Evolutionary conservation across 495 filamentous ascomycete genomes (phyloP).

Genomic region (Podospora fimiseda): DNA sequence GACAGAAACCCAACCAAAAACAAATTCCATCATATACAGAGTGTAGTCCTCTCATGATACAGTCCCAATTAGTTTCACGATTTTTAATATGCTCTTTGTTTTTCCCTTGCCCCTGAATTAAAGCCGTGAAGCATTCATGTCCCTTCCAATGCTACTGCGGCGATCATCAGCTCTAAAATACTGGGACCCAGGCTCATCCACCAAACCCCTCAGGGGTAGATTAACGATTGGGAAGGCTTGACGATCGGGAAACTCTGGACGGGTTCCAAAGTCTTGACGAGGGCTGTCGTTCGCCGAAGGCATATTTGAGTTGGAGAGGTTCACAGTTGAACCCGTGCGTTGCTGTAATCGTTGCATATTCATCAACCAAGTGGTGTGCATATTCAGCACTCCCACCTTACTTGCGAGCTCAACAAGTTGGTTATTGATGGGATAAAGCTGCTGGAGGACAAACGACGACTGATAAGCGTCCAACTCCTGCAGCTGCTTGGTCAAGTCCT

Average conservation of each 20-base stretch:
- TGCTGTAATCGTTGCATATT: slow-evolving; percentile 27
- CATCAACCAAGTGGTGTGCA: slow-evolving; percentile 53
- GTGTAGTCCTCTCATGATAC: too few species aligned
- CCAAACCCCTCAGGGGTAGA: too few species aligned
- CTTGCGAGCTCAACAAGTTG: slow-evolving; percentile 48
- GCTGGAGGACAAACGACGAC: slow-evolving; percentile 43
- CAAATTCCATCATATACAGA: too few species aligned
- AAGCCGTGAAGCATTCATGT: too few species aligned
- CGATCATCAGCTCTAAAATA: too few species aligned
- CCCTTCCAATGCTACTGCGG: too few species aligned
- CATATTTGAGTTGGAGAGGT: not conserved
- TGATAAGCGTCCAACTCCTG: slow-evolving; percentile 44
- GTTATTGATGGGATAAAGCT: slow-evolving; percentile 44
- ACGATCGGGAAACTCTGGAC: not conserved
- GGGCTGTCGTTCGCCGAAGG: not conserved
- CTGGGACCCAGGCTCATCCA: too few species aligned
- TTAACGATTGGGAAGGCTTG: too few species aligned
- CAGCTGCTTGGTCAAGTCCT: slow-evolving; percentile 37
- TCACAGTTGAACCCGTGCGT: slow-evolving; percentile 1
- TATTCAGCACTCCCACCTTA: slow-evolving; percentile 43
- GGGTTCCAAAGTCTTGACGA: not conserved
- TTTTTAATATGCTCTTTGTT: too few species aligned
- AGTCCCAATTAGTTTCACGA: too few species aligned
- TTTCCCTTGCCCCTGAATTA: too few species aligned
- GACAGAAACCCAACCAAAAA: too few species aligned